A percentile compares a stretch with the other conserved stretches of the same genome.
Evolutionary conservation across 225 moss, liverwort and hornwort genomes (phyloP).

Genomic region (Pleurozium schreberi): DNA sequence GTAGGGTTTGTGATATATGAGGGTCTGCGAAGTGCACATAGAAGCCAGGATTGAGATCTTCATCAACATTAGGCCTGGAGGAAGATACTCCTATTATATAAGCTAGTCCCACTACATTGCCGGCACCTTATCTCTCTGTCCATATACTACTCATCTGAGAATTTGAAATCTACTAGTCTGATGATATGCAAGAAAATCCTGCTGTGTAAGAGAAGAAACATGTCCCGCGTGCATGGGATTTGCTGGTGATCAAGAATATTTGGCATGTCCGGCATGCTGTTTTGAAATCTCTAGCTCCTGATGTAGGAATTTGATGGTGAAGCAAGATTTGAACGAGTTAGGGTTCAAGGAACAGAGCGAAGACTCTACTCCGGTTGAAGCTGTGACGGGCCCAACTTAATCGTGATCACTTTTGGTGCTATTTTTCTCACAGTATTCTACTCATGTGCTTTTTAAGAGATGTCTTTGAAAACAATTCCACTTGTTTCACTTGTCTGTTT

Average conservation of each 20-base stretch:
- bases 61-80: neutral
- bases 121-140: neutral
- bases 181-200: neutral
- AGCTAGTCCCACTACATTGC: neutral
- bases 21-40: neutral
- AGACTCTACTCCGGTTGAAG: neutral
- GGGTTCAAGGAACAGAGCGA: conserved; percentile 60
- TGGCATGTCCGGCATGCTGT: neutral
- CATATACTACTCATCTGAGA: neutral
- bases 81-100: neutral
- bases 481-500: neutral
- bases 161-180: neutral
- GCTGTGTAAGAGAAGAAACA: neutral
- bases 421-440: neutral
- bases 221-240: neutral
- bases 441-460: neutral
- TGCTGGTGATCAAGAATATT: neutral
- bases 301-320: conserved; percentile 78
- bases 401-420: neutral
- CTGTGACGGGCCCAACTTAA: neutral
- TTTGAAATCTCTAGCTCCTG: neutral
- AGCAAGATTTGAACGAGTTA: conserved; percentile 82
- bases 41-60: neutral
- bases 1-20: neutral
- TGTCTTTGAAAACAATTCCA: neutral